Evolutionary conservation across 805 yeast genomes (phyloP), one percentile per base, ranked within the genome.

Genomic region (Diddensiella transvaalensis): DNA sequence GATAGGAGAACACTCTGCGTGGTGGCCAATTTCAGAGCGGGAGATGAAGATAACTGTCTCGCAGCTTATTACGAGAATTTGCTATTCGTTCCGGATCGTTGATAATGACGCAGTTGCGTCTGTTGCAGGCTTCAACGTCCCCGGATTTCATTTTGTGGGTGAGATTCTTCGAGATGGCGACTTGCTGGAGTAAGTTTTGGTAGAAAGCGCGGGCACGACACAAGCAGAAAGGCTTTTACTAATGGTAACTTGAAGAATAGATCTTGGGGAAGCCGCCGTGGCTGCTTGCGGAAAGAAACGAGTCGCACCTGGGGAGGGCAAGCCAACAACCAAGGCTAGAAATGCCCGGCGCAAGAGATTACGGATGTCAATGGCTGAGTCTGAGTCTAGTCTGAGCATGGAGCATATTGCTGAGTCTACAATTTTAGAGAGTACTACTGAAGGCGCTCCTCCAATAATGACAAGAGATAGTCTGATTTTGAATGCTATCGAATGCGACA

Each of bases 401-500:
- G 23, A 23, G 5, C 24, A 15, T 15, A 11, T 15, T 22, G 18
- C 10, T 18, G 23, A 13, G 13, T 13, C 23, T 19, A 39, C 42
- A n/a, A 35, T 35, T 8, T 6, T 13, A 26, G 32, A 26, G 32
- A 13, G 11, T 26, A 8, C 32, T 8, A 26, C 11, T 8, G 32
- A 8, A 26, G 32, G 13, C 32, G 32, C 32, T 8, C 13, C 32
- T 8, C 32, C 8, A 26, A 13, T 13, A 26, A n/a, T 36, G 21
- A 18, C 40, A 26, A 29, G 44, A 23, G 21, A 30, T 18, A 46
- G 39, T 11, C 37, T 49, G 49, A 46, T 21, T 17, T 30, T 47
- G 10, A 40, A 23, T 30, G 47, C 50, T 4, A 41, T 45, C 15
- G 54, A 51, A 45, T 51, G 54, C 43, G 23, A 39, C 3, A 38